These are phyloP conservation scores for Udeniomyces megalosporus DNA, from an alignment of 768 basidiomycete genomes.

Conservation along the genomic window DNA sequence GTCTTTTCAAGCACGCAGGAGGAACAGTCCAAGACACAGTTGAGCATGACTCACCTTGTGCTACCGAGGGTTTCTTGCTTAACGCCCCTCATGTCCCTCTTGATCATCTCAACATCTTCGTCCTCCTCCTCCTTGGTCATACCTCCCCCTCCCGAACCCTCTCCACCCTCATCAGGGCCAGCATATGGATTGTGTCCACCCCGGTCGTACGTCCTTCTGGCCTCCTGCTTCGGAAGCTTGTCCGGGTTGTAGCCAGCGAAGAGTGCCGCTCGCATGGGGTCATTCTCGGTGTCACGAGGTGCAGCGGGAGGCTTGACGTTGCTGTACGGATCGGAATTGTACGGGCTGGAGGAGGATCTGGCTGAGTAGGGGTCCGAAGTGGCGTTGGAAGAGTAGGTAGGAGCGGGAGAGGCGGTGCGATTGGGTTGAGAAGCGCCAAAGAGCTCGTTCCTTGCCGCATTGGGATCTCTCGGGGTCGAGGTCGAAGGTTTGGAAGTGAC, in stretches of 20 bases:
- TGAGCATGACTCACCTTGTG: conserved; percentile 37
- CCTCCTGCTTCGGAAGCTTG: conserved; percentile 20
- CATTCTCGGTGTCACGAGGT: background rate
- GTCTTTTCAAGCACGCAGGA: background rate
- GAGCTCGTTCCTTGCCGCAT: background rate
- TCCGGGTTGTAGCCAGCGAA: conserved; percentile 16
- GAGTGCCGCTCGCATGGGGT: conserved; percentile 6
- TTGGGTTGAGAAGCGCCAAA: background rate
- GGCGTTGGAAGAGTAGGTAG: conserved; percentile 11
- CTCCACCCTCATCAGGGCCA: background rate
- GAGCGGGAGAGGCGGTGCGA: conserved; percentile 1
- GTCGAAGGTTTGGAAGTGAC: background rate
- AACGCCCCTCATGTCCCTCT: conserved; percentile 67
- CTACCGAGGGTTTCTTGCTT: conserved; percentile 87
- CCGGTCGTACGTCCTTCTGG: conserved; percentile 21
- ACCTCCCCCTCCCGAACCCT: conserved; percentile 19
- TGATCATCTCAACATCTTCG: conserved; percentile 67
- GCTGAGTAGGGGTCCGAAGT: conserved; percentile 3
- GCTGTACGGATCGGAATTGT: background rate
- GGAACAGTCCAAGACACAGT: background rate
- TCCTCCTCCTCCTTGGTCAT: conserved; percentile 34
- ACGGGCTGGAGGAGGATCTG: too few relatives aligned
- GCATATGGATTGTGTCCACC: background rate
- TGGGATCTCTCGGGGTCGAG: background rate
- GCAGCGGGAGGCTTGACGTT: background rate